Percentiles rank a stretch among this genome's conserved stretches.
Conservation (phyloP, 2,329 filamentous ascomycete genomes). For the Cercospora berteroae region DNA sequence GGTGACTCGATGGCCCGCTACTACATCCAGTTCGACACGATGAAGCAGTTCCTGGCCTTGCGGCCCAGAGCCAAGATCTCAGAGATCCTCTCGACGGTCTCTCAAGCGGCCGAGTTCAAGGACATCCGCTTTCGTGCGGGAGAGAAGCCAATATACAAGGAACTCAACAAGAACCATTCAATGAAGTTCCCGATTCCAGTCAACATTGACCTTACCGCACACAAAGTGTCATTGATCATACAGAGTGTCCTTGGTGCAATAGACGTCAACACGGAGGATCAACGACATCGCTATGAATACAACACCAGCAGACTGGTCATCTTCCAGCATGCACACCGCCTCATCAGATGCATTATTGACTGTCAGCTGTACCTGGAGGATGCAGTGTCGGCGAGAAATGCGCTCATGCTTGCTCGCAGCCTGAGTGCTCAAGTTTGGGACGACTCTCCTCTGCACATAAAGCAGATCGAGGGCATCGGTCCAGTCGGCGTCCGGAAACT, state of each 20-base stretch:
- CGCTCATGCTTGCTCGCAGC: conserved; percentile 74
- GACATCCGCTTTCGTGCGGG: conserved; percentile 68
- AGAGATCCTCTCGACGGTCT: conserved; percentile 65
- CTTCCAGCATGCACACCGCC: conserved; percentile 66
- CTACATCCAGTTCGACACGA: conserved; percentile 76
- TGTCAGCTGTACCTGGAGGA: conserved; percentile 65
- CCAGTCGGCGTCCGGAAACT: conserved; percentile 73
- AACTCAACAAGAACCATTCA: conserved; percentile 66
- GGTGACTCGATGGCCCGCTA: conserved; percentile 81
- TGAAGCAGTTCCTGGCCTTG: conserved; percentile 67
- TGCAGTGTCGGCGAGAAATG: conserved; percentile 63
- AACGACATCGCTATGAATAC: conserved; percentile 57
- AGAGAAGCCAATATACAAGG: conserved; percentile 68
- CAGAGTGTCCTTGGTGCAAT: conserved; percentile 69
- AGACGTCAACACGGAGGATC: conserved; percentile 60
- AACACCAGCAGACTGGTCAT: conserved; percentile 61
- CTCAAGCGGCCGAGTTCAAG: conserved; percentile 69
- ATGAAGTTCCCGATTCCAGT: conserved; percentile 71
- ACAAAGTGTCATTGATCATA: conserved; percentile 77
- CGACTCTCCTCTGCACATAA: conserved; percentile 73
- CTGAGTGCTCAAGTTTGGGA: conserved; percentile 79
- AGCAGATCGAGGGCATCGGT: conserved; percentile 78
- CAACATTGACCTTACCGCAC: conserved; percentile 61
- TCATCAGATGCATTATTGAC: conserved; percentile 74
- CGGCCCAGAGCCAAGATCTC: conserved; percentile 60